Evolutionary conservation across 805 yeast species (phyloP).

Genomic region (Lachancea nothofagi): DNA sequence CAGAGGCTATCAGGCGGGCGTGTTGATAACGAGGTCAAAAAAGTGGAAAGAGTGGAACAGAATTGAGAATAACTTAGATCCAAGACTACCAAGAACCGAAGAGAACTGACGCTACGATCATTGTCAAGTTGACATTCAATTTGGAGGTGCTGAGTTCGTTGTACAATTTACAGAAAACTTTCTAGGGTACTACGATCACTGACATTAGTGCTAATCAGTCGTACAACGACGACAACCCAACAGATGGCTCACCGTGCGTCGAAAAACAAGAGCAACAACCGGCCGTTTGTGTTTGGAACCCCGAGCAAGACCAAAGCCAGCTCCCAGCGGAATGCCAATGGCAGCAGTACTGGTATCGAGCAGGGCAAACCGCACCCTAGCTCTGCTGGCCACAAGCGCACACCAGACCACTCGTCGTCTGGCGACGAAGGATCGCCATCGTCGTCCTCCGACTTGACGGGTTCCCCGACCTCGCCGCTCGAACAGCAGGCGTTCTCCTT

Average conservation of each 20-base stretch:
- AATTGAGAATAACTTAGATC: too few species aligned
- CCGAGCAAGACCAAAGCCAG: neutral
- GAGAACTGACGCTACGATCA: too few species aligned
- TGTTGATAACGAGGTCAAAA: too few species aligned
- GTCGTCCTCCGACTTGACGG: neutral
- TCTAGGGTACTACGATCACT: too few species aligned
- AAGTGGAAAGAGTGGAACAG: too few species aligned
- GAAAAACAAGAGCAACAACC: slow-evolving; percentile 4
- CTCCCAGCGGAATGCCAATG: neutral
- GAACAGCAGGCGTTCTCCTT: slow-evolving; percentile 23
- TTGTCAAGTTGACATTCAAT: too few species aligned
- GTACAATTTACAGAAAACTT: too few species aligned
- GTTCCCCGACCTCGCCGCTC: slow-evolving; percentile 17
- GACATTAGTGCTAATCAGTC: neutral
- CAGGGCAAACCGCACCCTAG: neutral
- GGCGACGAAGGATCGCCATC: neutral
- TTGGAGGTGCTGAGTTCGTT: too few species aligned
- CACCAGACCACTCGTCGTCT: neutral
- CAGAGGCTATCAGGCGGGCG: too few species aligned
- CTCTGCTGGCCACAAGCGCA: too few species aligned
- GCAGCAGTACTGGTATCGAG: neutral
- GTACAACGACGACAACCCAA: neutral
- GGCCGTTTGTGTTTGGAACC: slow-evolving; percentile 3
- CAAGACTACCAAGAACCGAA: too few species aligned
- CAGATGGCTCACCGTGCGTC: slow-evolving; percentile 2